A percentile compares a stretch with the other conserved stretches of the same genome.
Conservation (phyloP, 352 stramenopile species). For the Elongisporangium anandrum region DNA sequence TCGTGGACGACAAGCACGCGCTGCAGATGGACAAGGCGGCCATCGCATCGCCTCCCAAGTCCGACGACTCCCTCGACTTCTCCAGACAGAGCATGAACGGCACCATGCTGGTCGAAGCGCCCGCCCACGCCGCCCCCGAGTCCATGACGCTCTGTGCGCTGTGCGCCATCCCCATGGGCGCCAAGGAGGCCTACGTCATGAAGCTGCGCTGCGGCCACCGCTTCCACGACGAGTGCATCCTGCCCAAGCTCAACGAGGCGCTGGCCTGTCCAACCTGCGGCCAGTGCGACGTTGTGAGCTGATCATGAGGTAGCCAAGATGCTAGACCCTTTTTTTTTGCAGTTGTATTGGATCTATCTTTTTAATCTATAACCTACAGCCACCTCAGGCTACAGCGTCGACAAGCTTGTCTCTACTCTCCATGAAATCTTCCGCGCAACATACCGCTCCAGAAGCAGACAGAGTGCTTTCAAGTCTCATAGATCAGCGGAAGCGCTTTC, state of each 20-base stretch:
- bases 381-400: too few species aligned
- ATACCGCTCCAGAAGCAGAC: too few species aligned
- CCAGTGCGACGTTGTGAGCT: conserved; percentile 3
- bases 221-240: conserved; percentile 70
- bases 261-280: conserved; percentile 52
- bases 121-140: background rate
- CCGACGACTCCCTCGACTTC: conserved; percentile 1
- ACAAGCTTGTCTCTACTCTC: too few species aligned
- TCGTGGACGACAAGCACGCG: conserved; percentile 14
- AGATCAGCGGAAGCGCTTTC: too few species aligned
- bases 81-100: background rate
- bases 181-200: conserved; percentile 27
- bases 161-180: conserved; percentile 15
- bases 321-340: background rate
- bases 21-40: conserved; percentile 1
- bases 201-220: conserved; percentile 49
- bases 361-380: background rate
- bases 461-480: too few species aligned
- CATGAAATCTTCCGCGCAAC: too few species aligned
- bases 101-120: background rate
- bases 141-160: conserved; percentile 9
- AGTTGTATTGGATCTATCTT: background rate
- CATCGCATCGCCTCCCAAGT: background rate
- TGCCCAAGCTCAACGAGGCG: conserved; percentile 50
- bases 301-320: background rate